Conservation (phyloP, 1,284 basidiomycete species). For the Cutaneotrichosporon curvatum region DNA sequence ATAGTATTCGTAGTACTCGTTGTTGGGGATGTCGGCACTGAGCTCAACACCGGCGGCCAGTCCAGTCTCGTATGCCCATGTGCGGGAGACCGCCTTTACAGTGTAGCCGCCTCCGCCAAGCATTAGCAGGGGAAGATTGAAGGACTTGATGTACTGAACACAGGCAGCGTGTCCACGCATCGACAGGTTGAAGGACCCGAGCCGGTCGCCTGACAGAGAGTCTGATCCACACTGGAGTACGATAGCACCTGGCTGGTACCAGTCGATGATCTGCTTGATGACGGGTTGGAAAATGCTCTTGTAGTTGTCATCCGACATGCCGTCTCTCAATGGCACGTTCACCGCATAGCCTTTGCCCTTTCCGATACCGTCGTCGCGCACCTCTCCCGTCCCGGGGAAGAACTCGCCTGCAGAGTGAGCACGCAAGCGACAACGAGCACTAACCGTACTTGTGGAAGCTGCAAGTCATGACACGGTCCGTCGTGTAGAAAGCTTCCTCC, state of each 20-base stretch:
- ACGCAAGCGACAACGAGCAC: neutral
- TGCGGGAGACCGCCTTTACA: conserved; percentile 92
- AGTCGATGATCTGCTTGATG: conserved; percentile 89
- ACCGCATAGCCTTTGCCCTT: conserved; percentile 90
- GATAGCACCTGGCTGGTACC: conserved; percentile 90
- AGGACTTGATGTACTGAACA: conserved; percentile 93
- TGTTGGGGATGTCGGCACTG: conserved; percentile 82
- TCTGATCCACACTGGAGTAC: conserved; percentile 99
- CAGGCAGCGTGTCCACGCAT: conserved; percentile 99
- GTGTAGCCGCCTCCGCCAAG: conserved; percentile 98
- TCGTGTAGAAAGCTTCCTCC: conserved; percentile 98
- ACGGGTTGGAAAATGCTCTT: conserved; percentile 94
- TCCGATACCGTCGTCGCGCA: conserved; percentile 84
- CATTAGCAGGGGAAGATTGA: conserved; percentile 84
- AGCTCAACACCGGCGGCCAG: conserved; percentile 92
- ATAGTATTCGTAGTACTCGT: conserved; percentile 99
- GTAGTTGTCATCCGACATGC: conserved; percentile 93
- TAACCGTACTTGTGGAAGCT: conserved; percentile 95
- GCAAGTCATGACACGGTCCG: conserved; percentile 96
- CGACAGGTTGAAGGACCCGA: conserved; percentile 93
- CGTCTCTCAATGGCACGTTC: conserved; percentile 93
- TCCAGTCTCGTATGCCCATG: conserved; percentile 98
- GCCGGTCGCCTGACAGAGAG: conserved; percentile 90
- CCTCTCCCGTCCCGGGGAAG: conserved; percentile 96
- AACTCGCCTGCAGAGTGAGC: conserved; percentile 55